These are phyloP conservation scores for Kwoniella shivajii DNA, from an alignment of 1,284 basidiomycete genomes.

Conservation along the genomic window DNA sequence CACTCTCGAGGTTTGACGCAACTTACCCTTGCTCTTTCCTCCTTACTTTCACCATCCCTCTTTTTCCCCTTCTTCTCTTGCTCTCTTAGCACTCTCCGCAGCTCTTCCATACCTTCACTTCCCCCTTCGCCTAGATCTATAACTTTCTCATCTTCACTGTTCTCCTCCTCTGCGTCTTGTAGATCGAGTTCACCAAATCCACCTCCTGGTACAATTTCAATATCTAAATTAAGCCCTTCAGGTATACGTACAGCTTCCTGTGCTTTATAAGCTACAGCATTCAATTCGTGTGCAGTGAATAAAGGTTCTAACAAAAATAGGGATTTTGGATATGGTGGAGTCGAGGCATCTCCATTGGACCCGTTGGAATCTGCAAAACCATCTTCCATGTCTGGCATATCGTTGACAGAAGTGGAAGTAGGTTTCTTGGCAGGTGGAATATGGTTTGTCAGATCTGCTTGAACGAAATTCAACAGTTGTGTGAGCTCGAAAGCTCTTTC, in stretches of 20 bases:
- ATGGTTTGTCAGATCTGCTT: constrained; percentile 71
- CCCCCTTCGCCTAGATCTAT: constrained; percentile 45
- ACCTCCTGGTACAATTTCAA: constrained; percentile 69
- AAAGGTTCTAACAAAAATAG: constrained; percentile 83
- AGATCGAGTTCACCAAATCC: constrained; percentile 34
- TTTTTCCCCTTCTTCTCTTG: constrained; percentile 53
- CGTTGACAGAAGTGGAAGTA: constrained; percentile 32
- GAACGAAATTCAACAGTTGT: constrained; percentile 77
- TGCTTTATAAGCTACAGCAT: constrained; percentile 76
- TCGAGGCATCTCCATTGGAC: constrained; percentile 4
- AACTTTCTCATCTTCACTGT: constrained; percentile 41
- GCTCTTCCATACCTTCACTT: constrained; percentile 52
- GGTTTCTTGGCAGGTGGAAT: constrained; percentile 37
- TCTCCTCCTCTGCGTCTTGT: constrained; percentile 37
- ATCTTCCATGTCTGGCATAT: constrained; percentile 49
- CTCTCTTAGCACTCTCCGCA: constrained; percentile 52
- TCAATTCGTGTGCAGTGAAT: constrained; percentile 77
- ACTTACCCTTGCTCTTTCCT: constrained; percentile 49
- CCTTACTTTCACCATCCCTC: constrained; percentile 45
- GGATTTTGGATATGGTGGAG: constrained; percentile 70
- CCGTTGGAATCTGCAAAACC: constrained; percentile 42
- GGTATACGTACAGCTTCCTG: constrained; percentile 80
- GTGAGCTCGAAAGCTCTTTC: constrained; percentile 84
- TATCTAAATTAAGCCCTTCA: constrained; percentile 79
- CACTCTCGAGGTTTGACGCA: neutral